Evolutionary conservation across 148 eudicot species (phyloP).

Genomic region (Rhododendron ferrugineum): DNA sequence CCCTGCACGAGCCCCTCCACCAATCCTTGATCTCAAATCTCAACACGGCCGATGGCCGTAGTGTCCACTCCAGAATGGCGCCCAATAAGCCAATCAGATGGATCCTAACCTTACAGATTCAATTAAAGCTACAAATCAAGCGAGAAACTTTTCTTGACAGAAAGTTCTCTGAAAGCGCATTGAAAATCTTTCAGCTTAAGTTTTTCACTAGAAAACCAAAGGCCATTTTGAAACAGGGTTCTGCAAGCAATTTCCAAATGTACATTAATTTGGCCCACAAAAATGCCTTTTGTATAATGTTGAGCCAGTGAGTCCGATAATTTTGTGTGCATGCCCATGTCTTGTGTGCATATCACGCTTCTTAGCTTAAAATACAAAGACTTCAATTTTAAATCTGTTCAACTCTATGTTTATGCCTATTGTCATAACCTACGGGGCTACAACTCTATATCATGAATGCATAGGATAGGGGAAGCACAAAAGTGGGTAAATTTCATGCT

Average conservation of each 20-base stretch:
- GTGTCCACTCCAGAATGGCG: neutral
- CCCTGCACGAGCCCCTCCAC: neutral
- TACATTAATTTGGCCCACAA: neutral
- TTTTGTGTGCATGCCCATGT: neutral
- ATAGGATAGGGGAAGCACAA: neutral
- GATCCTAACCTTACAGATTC: neutral
- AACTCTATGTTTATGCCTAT: neutral
- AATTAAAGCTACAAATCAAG: neutral
- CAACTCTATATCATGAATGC: neutral
- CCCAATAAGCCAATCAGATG: neutral
- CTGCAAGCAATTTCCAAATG: neutral
- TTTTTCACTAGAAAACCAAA: neutral
- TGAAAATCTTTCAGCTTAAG: neutral
- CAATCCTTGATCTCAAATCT: neutral
- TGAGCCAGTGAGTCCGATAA: neutral
- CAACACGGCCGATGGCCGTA: neutral
- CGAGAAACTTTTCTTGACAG: neutral
- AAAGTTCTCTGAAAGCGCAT: neutral
- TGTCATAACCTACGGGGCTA: neutral
- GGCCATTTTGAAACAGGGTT: neutral
- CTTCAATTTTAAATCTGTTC: neutral
- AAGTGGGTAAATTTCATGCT: neutral
- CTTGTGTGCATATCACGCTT: neutral
- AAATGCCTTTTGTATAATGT: neutral
- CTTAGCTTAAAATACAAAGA: no score